Percentiles rank a stretch among this genome's conserved stretches.
phyloP scores from a whole-genome alignment of 1,284 basidiomycete species.

The Wallemia mellicola region DNA sequence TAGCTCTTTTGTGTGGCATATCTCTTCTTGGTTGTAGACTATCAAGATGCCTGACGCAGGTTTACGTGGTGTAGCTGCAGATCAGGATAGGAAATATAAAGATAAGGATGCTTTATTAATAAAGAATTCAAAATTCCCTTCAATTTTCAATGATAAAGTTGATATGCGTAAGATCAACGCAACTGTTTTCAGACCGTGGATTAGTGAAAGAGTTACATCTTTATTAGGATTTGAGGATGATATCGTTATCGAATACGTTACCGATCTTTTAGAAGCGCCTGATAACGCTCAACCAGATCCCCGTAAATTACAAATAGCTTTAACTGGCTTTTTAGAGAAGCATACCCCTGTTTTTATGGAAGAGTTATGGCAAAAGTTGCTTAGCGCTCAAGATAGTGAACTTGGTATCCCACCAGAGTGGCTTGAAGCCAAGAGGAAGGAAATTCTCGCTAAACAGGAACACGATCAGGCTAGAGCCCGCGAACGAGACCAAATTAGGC shows the following conservation, averaged over 20 bases:
- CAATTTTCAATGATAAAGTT: not conserved
- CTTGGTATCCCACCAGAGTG: not conserved
- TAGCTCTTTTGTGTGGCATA: slow-evolving; percentile 1
- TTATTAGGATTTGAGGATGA: not conserved
- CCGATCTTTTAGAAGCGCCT: not conserved
- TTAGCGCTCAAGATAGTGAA: not conserved
- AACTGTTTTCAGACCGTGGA: not conserved
- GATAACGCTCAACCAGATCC: not conserved
- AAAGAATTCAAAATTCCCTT: not conserved
- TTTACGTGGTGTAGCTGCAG: not conserved
- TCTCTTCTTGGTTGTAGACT: not conserved
- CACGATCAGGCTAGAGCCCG: not conserved
- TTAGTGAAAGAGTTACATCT: not conserved
- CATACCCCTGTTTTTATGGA: not conserved
- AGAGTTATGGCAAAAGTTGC: not conserved
- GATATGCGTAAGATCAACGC: not conserved
- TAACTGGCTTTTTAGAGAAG: not conserved
- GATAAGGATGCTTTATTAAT: not conserved
- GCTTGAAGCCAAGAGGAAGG: not conserved
- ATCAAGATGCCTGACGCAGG: not conserved
- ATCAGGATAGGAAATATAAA: not conserved
- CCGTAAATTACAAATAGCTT: not conserved
- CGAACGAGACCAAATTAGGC: not conserved
- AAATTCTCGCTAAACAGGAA: not conserved
- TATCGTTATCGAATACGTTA: not conserved